These are phyloP conservation scores for Plectosphaerella sp. DNA, from an alignment of 2,329 filamentous ascomycete species.

Conservation along the genomic window DNA sequence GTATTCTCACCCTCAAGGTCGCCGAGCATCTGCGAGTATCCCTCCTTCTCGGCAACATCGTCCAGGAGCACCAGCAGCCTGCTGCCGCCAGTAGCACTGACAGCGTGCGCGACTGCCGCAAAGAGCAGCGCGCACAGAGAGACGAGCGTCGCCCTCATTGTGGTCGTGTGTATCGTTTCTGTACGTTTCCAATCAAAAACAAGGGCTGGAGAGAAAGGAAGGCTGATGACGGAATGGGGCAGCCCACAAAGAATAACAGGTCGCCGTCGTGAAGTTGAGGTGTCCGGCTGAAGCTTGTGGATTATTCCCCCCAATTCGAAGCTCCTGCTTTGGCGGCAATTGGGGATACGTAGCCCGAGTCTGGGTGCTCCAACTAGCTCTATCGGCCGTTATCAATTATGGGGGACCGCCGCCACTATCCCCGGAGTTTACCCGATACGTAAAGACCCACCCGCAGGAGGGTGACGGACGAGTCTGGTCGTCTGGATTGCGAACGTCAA, in stretches of 20 bases:
- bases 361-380: not conserved
- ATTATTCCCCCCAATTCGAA: constrained; percentile 6
- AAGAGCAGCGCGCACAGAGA: constrained; percentile 62
- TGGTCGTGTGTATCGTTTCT: constrained; percentile 6
- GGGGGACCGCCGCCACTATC: not conserved
- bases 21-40: constrained; percentile 76
- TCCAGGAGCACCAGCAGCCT: constrained; percentile 84
- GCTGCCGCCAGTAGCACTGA: constrained; percentile 77
- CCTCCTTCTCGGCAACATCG: constrained; percentile 72
- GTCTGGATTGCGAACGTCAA: constrained; percentile 1
- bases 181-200: not conserved
- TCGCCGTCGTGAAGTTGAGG: constrained; percentile 1
- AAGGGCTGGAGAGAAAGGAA: not conserved
- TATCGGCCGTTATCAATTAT: not conserved
- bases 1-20: constrained; percentile 60
- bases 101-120: constrained; percentile 63
- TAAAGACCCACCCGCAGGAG: not conserved
- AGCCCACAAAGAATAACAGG: constrained; percentile 6
- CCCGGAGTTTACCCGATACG: not conserved
- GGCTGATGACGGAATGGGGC: constrained; percentile 14
- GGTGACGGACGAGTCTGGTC: not conserved
- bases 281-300: not conserved
- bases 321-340: constrained; percentile 6
- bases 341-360: constrained; percentile 18
- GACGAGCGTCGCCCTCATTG: constrained; percentile 74